Evolutionary conservation across 208 protist genomes (phyloP), one percentile per base, ranked within the genome.

Genomic region (Leishmania mexicana): DNA sequence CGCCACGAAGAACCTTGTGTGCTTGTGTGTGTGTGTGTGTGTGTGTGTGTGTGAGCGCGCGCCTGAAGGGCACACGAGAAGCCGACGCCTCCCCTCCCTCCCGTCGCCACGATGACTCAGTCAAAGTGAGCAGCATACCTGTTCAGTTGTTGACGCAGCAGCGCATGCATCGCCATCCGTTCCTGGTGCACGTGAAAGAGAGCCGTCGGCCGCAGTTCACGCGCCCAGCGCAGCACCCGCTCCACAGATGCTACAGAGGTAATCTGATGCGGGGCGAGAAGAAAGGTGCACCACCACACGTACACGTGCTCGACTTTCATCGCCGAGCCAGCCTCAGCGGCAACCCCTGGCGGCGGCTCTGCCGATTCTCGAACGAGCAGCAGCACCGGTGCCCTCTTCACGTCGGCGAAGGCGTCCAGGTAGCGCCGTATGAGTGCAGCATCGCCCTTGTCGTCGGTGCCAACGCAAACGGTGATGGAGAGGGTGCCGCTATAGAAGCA

Each of bases 111-210:
- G 4, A 40, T n/a, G 60, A 67, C n/a, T 38, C 11, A 67, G n/a
- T 67, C n/a, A 67, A 67, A 67, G 28, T 40, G 60, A 3, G 60
- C 60, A 31, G n/a, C 60, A 19, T 71, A 81, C 21, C 54, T 45
- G 35, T 8, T 24, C n/a, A 83, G 71, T 42, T 77, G 58, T 51
- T 78, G 79, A n/a, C 73, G 71, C 7, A 78, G 60, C 49, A 74
- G 42, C 1, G n/a, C 21, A 42, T 78, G 70, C 58, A 77, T 6
- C 8, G 72, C 15, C 47, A 70, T n/a, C 7, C 38, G 24, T 47
- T 83, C 79, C 8, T 70, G 79, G 57, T 83, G 72, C 1, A 78
- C 79, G 54, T 83, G 79, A 64, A 83, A 73, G 45, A 83, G 47
- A 3, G 74, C 24, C 1, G 72, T 73, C 11, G 45, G 71, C 11